Conservation (phyloP, 1,139 yeast genomes). For the Pichia norvegensis region DNA sequence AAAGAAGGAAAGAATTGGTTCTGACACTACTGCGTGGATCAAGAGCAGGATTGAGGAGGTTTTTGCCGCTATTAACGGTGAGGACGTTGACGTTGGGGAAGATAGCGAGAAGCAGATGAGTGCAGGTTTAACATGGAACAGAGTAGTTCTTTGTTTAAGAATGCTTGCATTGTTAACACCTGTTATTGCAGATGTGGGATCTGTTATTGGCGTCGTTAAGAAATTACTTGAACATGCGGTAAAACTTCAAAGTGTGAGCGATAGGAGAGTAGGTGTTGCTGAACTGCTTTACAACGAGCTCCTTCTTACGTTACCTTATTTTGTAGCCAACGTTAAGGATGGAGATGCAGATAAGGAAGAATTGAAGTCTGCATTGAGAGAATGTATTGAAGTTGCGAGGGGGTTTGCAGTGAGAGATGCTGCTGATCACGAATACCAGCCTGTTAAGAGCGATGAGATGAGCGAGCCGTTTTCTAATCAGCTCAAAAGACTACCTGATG, state of each 20-base stretch:
- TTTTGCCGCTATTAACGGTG: conserved; percentile 40
- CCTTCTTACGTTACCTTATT: conserved; percentile 62
- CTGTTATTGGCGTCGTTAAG: conserved; percentile 43
- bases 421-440: conserved; percentile 1
- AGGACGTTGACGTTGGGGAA: conserved; percentile 46
- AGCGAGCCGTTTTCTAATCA: conserved; percentile 5
- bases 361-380: conserved; percentile 34
- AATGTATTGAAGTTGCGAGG: conserved; percentile 40
- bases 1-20: conserved; percentile 57
- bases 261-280: conserved; percentile 47
- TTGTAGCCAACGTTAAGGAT: conserved; percentile 47
- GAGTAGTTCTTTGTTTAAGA: conserved; percentile 62
- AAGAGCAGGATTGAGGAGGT: conserved; percentile 55
- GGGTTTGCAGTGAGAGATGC: conserved; percentile 27
- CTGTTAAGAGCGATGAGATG: conserved; percentile 1
- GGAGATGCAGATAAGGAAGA: conserved; percentile 32
- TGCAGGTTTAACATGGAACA: conserved; percentile 62
- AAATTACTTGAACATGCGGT: conserved; percentile 51
- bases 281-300: conserved; percentile 63
- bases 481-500: conserved; percentile 1
- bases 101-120: conserved; percentile 11
- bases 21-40: conserved; percentile 10
- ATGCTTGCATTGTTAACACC: conserved; percentile 62
- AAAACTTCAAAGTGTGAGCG: conserved; percentile 39
- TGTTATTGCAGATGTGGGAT: conserved; percentile 37